Conservation (phyloP, 73 alveolate genomes). For the Paramecium pentaurelia region DNA sequence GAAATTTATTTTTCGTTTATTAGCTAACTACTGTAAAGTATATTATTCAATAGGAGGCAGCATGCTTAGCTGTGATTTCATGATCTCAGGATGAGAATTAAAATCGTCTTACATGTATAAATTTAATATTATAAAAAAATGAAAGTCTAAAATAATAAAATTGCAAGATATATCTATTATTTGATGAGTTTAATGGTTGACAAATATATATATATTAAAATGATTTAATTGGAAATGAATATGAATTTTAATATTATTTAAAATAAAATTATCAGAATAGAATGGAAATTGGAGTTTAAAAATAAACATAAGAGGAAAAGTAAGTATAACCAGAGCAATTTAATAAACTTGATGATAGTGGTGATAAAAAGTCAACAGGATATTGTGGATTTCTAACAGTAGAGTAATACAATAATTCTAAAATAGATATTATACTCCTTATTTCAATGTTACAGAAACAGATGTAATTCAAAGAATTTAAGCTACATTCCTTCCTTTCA, state of each 20-base stretch:
- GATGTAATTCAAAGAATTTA: not conserved
- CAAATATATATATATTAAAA: not conserved
- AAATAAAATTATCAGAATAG: constrained; percentile 7
- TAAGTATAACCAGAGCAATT: not conserved
- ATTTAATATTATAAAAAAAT: not conserved
- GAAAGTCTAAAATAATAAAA: not conserved
- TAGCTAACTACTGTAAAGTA: not conserved
- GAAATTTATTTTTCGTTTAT: constrained; percentile 4
- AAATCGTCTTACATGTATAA: constrained; percentile 5
- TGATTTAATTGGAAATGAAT: not conserved
- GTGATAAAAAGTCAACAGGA: not conserved
- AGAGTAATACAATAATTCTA: not conserved
- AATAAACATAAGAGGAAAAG: not conserved
- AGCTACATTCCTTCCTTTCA: constrained; percentile 2
- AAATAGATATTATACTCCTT: not conserved
- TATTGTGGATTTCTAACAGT: not conserved
- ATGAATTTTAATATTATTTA: not conserved
- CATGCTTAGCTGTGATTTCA: not conserved
- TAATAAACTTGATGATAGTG: not conserved
- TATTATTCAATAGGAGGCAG: constrained; percentile 40
- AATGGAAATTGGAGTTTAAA: constrained; percentile 8
- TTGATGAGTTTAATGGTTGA: not conserved
- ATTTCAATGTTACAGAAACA: constrained; percentile 3
- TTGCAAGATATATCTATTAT: not conserved
- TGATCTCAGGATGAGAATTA: not conserved